Evolutionary conservation across 2,329 filamentous ascomycete species (phyloP).

Genomic region (Leptographium lundbergii): DNA sequence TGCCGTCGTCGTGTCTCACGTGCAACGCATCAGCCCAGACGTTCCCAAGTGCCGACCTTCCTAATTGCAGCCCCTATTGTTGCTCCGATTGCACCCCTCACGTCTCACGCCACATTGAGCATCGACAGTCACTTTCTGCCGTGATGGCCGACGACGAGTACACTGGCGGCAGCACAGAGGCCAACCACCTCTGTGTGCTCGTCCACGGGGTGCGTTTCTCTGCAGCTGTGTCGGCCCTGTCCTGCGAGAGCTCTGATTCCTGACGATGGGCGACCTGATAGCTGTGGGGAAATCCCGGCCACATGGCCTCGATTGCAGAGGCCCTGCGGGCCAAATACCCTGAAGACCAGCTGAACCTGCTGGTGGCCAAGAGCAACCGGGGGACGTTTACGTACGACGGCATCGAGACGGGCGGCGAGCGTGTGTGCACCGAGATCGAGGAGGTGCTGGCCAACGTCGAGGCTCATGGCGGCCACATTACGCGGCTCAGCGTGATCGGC

Average conservation of each 20-base stretch:
- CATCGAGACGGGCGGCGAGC: constrained; percentile 55
- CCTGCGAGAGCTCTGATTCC: neutral
- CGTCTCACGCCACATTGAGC: neutral
- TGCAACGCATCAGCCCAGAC: neutral
- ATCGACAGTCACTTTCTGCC: neutral
- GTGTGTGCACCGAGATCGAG: constrained; percentile 55
- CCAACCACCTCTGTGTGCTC: constrained; percentile 63
- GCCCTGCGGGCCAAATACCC: constrained; percentile 48
- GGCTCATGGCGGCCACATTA: constrained; percentile 55
- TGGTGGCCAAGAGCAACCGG: constrained; percentile 60
- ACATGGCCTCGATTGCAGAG: constrained; percentile 57
- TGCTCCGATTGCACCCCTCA: neutral
- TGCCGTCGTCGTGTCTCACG: neutral
- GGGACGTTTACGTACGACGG: constrained; percentile 62
- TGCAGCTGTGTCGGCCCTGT: neutral
- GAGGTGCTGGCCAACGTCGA: constrained; percentile 45
- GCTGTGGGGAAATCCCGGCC: constrained; percentile 68
- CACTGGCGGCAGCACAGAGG: constrained; percentile 37
- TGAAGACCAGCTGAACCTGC: constrained; percentile 53
- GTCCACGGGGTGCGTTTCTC: constrained; percentile 54
- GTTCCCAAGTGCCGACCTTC: neutral
- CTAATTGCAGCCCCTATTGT: neutral
- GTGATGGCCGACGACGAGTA: constrained; percentile 33
- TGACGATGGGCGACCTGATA: constrained; percentile 18
- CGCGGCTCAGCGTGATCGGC: constrained; percentile 73